Conservation (phyloP, 164 flowering plant species). For the Warburgia ugandensis region DNA sequence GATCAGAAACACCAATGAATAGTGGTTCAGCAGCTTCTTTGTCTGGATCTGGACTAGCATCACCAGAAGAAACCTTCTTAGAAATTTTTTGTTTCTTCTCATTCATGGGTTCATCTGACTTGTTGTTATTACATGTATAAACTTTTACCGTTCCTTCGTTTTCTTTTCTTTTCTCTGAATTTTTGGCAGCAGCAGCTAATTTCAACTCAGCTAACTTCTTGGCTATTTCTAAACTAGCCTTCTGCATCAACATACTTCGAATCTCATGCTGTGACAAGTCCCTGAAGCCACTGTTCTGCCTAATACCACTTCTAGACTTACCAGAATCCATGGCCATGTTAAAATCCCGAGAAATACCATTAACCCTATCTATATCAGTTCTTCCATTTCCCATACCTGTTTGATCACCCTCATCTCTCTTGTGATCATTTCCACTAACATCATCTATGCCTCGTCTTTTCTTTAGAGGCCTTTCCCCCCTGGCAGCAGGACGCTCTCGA, state of each 20-base stretch:
- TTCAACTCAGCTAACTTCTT: conserved; percentile 37
- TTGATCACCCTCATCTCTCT: conserved; percentile 13
- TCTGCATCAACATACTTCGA: conserved; percentile 43
- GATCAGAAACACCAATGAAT: conserved; percentile 54
- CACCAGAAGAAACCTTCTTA: conserved; percentile 4
- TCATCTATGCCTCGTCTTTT: conserved; percentile 34
- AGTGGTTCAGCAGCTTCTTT: conserved; percentile 21
- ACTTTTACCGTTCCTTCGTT: conserved; percentile 9
- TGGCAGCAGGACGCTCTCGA: conserved; percentile 2
- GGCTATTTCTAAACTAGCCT: conserved; percentile 48
- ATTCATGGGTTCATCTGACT: conserved; percentile 9
- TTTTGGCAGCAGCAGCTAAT: conserved; percentile 12
- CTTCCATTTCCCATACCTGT: conserved; percentile 14
- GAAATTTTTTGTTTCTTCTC: conserved; percentile 7
- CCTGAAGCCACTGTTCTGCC: too few relatives aligned
- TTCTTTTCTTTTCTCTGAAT: conserved; percentile 16
- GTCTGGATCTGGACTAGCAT: conserved; percentile 11
- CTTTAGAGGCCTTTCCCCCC: conserved; percentile 27
- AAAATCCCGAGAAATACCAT: conserved; percentile 11
- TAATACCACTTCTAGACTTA: background rate
- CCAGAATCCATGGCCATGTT: too few relatives aligned
- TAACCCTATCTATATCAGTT: conserved; percentile 20
- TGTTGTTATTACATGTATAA: conserved; percentile 9
- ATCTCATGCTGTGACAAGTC: conserved; percentile 33
- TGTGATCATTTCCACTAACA: conserved; percentile 7